Base-by-base conservation (phyloP, 2,329 filamentous ascomycete genomes). In the Nigrograna mackinnonii region DNA sequence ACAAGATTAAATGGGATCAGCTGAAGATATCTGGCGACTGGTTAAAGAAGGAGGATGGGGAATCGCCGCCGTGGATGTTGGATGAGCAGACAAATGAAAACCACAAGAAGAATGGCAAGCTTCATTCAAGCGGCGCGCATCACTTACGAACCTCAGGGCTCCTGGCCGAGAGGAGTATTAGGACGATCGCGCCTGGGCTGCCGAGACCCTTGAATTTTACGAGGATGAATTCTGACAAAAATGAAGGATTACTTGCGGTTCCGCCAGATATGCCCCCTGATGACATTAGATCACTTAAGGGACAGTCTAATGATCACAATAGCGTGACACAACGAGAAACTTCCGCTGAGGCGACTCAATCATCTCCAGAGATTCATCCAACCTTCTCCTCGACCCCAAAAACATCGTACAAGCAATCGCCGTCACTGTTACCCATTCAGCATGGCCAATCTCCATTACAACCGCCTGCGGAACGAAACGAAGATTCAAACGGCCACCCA, bases 181-280 rank as follows among this genome's bases (percentile, higher is more conserved):
- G 82, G 53, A 83, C 79, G 58, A 88, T 90, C n/a, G 83, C 91
- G 13, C 86, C 90, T 14, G 86, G 86, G 13, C 72, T 96, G 26
- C 89, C 90, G 28, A 82, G 89, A 36, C 76, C 84, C 4, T 82
- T 86, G 57, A 95, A 89, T 0, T 91, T 95, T 70, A 87, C 85
- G 68, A 82, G 91, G 57, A 89, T 92, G 66, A 81, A 87, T 63
- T 92, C 89, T 20, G 91, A 96, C 69, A 79, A 82, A 49, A 80
- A 90, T 54, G 83, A 87, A 55, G 85, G 84, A 58, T 76, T 95
- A 40, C 76, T 86, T 45, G 84, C 87, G 33, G 76, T 83, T 30
- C 75, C 84, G 35, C 79, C 81, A 5, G 80, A 83, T 22, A 70
- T 84, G 35, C n/a, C n/a, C n/a, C 79, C 81, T 5, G 80, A 82